Evolutionary conservation across 2,329 filamentous ascomycete species (phyloP).

Genomic region (Aspergillus sclerotialis): DNA sequence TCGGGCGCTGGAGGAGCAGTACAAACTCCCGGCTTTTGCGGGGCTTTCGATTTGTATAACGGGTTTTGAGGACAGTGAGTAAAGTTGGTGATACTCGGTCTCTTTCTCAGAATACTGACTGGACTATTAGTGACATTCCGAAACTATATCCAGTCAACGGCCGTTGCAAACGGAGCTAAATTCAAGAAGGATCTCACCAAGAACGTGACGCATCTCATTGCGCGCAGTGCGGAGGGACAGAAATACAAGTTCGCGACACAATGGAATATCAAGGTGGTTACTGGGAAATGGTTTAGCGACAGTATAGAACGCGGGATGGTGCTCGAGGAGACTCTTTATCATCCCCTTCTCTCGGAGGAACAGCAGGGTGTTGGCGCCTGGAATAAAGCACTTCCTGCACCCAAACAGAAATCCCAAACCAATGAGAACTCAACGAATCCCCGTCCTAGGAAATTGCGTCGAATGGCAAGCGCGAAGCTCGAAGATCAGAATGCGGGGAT

Average conservation of each 20-base stretch:
- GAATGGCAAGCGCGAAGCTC: conserved; percentile 78
- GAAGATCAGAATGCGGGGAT: conserved; percentile 71
- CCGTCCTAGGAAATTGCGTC: conserved; percentile 72
- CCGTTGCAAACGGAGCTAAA: conserved; percentile 65
- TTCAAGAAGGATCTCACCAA: conserved; percentile 86
- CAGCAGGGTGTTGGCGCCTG: conserved; percentile 74
- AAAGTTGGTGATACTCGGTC: neutral
- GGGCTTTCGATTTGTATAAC: conserved; percentile 61
- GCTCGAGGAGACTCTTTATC: conserved; percentile 77
- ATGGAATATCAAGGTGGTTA: conserved; percentile 76
- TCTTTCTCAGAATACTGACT: conserved; percentile 3
- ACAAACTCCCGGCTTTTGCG: conserved; percentile 37
- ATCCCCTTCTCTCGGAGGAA: conserved; percentile 62
- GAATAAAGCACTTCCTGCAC: conserved; percentile 44
- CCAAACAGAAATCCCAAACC: conserved; percentile 27
- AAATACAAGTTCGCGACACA: conserved; percentile 83
- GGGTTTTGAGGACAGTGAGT: conserved; percentile 59
- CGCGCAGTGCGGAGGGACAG: conserved; percentile 68
- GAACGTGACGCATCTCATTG: conserved; percentile 80
- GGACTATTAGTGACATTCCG: conserved; percentile 53
- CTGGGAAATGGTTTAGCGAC: conserved; percentile 77
- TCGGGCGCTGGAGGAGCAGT: conserved; percentile 56
- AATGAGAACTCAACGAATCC: conserved; percentile 45
- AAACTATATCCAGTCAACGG: conserved; percentile 60
- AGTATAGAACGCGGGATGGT: conserved; percentile 83